phyloP scores from a whole-genome alignment of 1,284 basidiomycete genomes.

The Cutaneotrichosporon spelunceum region DNA sequence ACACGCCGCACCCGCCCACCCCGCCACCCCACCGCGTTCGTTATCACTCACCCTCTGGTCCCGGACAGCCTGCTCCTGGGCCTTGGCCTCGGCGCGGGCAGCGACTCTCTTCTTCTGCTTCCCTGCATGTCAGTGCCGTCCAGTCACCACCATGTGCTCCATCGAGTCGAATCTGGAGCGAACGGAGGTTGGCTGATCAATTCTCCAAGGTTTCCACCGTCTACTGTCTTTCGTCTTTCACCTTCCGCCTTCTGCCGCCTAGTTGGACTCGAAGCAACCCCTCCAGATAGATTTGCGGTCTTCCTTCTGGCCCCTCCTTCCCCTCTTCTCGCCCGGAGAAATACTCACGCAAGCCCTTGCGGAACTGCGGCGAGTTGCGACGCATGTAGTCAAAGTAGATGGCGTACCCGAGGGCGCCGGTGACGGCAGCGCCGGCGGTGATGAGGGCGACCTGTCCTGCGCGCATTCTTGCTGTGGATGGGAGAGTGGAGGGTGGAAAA shows the following conservation, averaged over 20 bases:
- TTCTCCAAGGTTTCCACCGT: not conserved
- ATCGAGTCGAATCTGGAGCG: not conserved
- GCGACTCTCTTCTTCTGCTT: conserved; percentile 80
- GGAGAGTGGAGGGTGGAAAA: not conserved
- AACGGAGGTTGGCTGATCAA: too few relatives aligned
- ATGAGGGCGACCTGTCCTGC: conserved; percentile 61
- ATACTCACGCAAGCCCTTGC: conserved; percentile 77
- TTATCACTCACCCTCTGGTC: conserved; percentile 22
- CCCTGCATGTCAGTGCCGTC: conserved; percentile 55
- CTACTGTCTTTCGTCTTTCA: too few relatives aligned
- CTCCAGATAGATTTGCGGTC: too few relatives aligned
- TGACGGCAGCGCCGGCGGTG: conserved; percentile 59
- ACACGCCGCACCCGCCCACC: not conserved
- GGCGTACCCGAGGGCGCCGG: conserved; percentile 71
- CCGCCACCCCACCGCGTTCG: not conserved
- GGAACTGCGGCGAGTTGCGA: conserved; percentile 80
- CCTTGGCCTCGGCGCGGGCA: conserved; percentile 60
- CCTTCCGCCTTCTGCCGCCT: too few relatives aligned
- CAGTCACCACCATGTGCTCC: too few relatives aligned
- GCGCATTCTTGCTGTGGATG: conserved; percentile 29
- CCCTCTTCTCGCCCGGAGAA: not conserved
- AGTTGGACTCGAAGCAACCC: too few relatives aligned
- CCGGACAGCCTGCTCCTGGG: conserved; percentile 47
- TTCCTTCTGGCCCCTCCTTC: too few relatives aligned
- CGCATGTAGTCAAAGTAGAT: conserved; percentile 94